These are phyloP conservation scores for Chaetomium fimeti DNA, from an alignment of 495 filamentous ascomycete species.

Conservation along the genomic window DNA sequence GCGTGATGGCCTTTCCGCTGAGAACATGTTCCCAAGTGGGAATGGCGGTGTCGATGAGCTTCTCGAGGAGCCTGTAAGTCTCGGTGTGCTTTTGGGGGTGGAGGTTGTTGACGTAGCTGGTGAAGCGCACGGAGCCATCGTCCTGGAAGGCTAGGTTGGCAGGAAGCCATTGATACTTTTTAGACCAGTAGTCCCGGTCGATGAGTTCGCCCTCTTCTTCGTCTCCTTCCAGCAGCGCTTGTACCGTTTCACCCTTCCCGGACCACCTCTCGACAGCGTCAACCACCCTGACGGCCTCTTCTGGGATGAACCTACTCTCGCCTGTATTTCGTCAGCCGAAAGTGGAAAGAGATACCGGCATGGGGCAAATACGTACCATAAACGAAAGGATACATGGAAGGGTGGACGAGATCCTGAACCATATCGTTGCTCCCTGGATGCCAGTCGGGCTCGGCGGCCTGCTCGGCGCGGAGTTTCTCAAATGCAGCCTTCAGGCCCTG, in stretches of 20 bases:
- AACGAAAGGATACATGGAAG: conserved; percentile 60
- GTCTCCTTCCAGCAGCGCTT: conserved; percentile 22
- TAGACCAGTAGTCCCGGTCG: conserved; percentile 42
- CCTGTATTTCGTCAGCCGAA: background rate
- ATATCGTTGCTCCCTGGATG: conserved; percentile 55
- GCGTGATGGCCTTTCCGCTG: conserved; percentile 44
- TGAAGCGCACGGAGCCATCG: conserved; percentile 60
- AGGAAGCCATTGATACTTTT: conserved; percentile 61
- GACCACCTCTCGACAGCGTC: conserved; percentile 37
- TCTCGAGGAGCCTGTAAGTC: conserved; percentile 55
- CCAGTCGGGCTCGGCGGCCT: conserved; percentile 53
- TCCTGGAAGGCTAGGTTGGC: conserved; percentile 50
- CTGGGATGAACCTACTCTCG: conserved; percentile 33
- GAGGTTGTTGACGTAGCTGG: conserved; percentile 67
- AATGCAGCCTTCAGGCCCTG: conserved; percentile 27
- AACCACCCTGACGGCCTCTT: conserved; percentile 35
- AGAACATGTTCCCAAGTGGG: conserved; percentile 54
- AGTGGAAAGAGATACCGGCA: background rate
- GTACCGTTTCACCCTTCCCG: conserved; percentile 33
- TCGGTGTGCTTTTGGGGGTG: conserved; percentile 49
- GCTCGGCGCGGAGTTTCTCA: conserved; percentile 42
- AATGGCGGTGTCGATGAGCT: conserved; percentile 51
- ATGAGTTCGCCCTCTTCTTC: background rate
- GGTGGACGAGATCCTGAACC: conserved; percentile 62
- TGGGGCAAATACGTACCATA: conserved; percentile 38